Conservation (phyloP, 768 basidiomycete species). For the Hydnomerulius pinastri region DNA sequence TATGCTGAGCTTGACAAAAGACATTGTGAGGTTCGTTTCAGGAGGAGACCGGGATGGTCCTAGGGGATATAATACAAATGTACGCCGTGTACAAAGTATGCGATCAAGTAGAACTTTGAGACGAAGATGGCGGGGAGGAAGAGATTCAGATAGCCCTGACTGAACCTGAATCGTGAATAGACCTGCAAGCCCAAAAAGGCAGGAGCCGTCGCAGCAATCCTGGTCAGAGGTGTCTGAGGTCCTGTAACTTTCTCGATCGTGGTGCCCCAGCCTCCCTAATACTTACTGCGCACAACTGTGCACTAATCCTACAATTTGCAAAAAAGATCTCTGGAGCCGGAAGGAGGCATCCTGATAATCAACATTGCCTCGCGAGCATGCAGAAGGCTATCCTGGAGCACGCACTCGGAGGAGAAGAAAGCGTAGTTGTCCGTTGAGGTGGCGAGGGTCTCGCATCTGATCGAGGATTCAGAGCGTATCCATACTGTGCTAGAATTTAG, state of each 20-base stretch:
- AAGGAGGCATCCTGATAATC: no score
- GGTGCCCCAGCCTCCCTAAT: background rate
- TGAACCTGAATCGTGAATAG: conserved; percentile 14
- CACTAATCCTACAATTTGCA: no score
- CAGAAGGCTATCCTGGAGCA: no score
- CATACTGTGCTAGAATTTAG: no score
- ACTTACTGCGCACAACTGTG: background rate
- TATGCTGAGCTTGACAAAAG: conserved; percentile 97
- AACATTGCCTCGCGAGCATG: no score
- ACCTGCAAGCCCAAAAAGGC: background rate
- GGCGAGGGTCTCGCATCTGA: no score
- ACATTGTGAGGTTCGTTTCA: conserved; percentile 50
- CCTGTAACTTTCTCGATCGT: conserved; percentile 16
- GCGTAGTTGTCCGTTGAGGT: no score
- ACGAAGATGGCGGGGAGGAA: conserved; percentile 16
- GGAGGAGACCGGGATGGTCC: conserved; percentile 1
- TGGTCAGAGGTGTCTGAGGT: conserved; percentile 7
- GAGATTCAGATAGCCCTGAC: conserved; percentile 13
- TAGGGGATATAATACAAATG: background rate
- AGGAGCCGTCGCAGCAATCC: conserved; percentile 18
- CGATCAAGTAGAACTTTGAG: conserved; percentile 3
- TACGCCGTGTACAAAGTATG: background rate
- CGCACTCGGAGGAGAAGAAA: no score
- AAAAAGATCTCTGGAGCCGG: no score
- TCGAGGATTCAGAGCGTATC: no score